Conservation (phyloP, 1,284 basidiomycete genomes). For the Mycosarcoma mackinlayi region DNA sequence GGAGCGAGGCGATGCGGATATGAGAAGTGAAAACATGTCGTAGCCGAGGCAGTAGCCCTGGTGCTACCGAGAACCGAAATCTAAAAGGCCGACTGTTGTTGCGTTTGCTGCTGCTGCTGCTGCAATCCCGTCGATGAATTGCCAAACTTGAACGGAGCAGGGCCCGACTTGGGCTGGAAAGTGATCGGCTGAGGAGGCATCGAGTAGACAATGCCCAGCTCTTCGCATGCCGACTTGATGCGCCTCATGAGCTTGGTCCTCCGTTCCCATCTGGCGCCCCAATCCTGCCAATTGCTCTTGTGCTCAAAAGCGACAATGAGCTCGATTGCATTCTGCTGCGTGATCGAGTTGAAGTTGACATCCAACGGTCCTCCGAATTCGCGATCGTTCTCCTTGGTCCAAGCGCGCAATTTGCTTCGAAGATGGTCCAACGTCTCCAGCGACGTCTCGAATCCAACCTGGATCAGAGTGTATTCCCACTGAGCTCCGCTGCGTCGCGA, state of each 20-base stretch:
- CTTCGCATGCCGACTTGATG: conserved; percentile 55
- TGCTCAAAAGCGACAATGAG: conserved; percentile 78
- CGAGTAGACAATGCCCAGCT: conserved; percentile 54
- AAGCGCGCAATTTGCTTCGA: conserved; percentile 74
- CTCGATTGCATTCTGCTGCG: conserved; percentile 62
- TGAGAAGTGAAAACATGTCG: no score
- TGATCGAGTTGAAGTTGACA: conserved; percentile 66
- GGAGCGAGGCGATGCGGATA: neutral
- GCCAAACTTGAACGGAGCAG: conserved; percentile 45
- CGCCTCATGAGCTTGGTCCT: conserved; percentile 64
- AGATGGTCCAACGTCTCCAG: conserved; percentile 75
- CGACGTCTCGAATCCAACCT: conserved; percentile 66
- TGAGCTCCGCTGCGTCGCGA: conserved; percentile 69
- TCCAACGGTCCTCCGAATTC: conserved; percentile 69
- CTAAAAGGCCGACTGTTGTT: conserved; percentile 16
- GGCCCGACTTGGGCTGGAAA: conserved; percentile 52
- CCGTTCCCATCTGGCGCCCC: conserved; percentile 76
- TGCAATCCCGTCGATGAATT: neutral
- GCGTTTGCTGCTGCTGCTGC: conserved; percentile 3
- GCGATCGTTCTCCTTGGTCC: conserved; percentile 76
- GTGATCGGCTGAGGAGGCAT: conserved; percentile 62
- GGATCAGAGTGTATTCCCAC: conserved; percentile 78
- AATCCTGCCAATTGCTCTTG: conserved; percentile 86
- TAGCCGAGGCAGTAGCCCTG: neutral
- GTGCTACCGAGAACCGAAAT: no score